Evolutionary conservation across 1,139 yeast species (phyloP).

Genomic region (Blastobotrys malaysiensis): DNA sequence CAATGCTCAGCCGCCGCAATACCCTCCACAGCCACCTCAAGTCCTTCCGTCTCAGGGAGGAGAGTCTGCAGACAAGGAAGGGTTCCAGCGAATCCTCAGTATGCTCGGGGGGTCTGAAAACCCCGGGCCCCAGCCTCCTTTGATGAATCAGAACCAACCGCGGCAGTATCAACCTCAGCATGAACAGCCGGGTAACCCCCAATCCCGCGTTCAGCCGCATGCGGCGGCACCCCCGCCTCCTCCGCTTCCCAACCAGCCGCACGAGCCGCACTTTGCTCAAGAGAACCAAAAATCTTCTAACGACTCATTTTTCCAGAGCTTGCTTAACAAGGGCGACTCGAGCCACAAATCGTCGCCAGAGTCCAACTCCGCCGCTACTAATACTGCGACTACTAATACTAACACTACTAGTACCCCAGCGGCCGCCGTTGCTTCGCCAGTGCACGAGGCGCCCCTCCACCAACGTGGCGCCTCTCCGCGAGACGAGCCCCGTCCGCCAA

Average conservation of each 20-base stretch:
- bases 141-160: not conserved
- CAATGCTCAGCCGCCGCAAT: not conserved
- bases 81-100: slow-evolving; percentile 33
- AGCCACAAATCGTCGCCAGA: not conserved
- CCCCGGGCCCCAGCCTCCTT: not conserved
- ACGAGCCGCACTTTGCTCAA: not conserved
- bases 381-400: not conserved
- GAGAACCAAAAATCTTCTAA: slow-evolving; percentile 9
- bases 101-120: slow-evolving; percentile 23
- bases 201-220: not conserved
- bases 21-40: not conserved
- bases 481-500: not conserved
- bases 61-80: slow-evolving; percentile 29
- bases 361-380: not conserved
- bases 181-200: not conserved
- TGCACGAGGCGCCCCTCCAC: not conserved
- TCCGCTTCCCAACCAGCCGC: not conserved
- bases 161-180: not conserved
- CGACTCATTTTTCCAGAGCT: slow-evolving; percentile 28
- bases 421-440: not conserved
- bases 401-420: not conserved
- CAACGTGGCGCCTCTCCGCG: not conserved
- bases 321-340: slow-evolving; percentile 20
- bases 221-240: no score
- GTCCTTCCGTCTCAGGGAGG: not conserved